A percentile compares a stretch with the other conserved stretches of the same genome.
Conservation (phyloP, 176 grass and related monocot genomes). For the Coix lacrymajobi region DNA sequence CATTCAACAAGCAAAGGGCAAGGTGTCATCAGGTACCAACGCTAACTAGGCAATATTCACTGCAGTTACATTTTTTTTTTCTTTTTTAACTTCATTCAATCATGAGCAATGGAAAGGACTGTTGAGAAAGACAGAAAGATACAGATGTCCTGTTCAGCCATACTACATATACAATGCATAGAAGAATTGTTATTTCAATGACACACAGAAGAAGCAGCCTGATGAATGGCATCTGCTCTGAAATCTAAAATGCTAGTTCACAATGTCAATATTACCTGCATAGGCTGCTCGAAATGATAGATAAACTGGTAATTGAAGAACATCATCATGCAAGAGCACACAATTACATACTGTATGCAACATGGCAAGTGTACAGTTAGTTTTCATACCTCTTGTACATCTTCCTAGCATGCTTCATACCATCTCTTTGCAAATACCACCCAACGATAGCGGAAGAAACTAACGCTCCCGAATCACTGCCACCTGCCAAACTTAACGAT, state of each 20-base stretch:
- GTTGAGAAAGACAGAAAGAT: neutral
- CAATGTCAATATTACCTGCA: neutral
- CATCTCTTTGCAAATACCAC: slow-evolving; percentile 68
- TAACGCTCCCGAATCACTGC: slow-evolving; percentile 45
- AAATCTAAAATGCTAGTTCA: neutral
- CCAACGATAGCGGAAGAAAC: slow-evolving; percentile 58
- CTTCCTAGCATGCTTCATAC: slow-evolving; percentile 63
- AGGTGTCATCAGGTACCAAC: neutral
- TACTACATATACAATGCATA: neutral
- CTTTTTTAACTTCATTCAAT: neutral
- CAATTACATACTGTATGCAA: neutral
- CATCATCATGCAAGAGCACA: neutral
- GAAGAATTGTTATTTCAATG: neutral
- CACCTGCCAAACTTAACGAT: slow-evolving; percentile 52
- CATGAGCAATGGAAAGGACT: neutral
- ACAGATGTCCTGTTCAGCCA: neutral
- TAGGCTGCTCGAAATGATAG: neutral
- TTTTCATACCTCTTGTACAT: slow-evolving; percentile 60
- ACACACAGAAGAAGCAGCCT: neutral
- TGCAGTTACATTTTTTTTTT: neutral
- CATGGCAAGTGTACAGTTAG: neutral
- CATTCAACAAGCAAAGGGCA: neutral
- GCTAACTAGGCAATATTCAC: neutral
- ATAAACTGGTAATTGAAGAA: neutral
- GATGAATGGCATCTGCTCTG: neutral